Evolutionary conservation across 73 alveolate species (phyloP).

Genomic region (Loxodes magnus): DNA sequence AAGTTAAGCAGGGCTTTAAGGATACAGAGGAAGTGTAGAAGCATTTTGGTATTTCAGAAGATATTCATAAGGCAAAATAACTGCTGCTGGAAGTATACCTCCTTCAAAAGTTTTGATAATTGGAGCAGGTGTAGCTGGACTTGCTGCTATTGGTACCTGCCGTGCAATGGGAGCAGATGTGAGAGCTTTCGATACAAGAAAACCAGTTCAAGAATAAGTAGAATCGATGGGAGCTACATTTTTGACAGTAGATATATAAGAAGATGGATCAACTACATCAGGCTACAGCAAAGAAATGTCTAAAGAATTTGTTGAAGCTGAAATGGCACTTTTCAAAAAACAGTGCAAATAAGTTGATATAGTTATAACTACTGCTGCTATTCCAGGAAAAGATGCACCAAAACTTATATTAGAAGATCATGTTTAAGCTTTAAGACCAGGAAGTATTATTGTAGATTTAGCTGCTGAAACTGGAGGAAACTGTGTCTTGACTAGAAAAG

Average conservation of each 20-base stretch:
- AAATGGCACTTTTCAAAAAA: constrained; percentile 35
- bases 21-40: constrained; percentile 63
- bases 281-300: constrained; percentile 44
- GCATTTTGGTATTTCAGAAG: constrained; percentile 62
- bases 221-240: constrained; percentile 70
- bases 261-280: constrained; percentile 16
- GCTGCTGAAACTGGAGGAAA: constrained; percentile 80
- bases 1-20: constrained; percentile 48
- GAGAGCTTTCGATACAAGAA: constrained; percentile 40
- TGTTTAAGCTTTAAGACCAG: constrained; percentile 55
- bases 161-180: constrained; percentile 45
- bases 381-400: constrained; percentile 72
- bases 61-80: constrained; percentile 63
- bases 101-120: constrained; percentile 67
- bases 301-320: constrained; percentile 34
- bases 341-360: constrained; percentile 50
- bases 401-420: constrained; percentile 35
- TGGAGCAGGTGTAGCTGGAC: constrained; percentile 81
- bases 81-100: constrained; percentile 77
- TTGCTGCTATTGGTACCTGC: constrained; percentile 64
- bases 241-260: constrained; percentile 51
- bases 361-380: constrained; percentile 57
- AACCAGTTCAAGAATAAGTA: constrained; percentile 34
- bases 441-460: constrained; percentile 53
- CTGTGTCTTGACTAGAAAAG: constrained; percentile 44